Conservation (phyloP, 2,329 filamentous ascomycete species). For the Sporothrix curviconia region DNA sequence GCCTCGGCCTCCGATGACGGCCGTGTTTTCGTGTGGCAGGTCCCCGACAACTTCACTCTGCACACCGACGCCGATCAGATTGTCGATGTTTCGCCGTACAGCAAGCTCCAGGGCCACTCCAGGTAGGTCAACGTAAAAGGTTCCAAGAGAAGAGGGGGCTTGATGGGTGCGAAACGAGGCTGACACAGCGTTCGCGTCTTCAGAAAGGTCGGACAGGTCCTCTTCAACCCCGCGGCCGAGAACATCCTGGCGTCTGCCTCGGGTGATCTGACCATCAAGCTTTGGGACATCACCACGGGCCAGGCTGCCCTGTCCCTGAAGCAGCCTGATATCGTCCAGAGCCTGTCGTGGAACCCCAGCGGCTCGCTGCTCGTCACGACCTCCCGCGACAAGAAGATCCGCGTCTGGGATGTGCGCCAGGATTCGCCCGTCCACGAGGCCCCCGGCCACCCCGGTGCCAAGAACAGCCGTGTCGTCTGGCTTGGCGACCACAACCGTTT, state of each 20-base stretch:
- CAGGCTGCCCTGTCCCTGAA: constrained; percentile 69
- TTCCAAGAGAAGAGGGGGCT: no score
- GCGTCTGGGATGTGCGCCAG: constrained; percentile 95
- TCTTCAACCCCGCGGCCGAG: constrained; percentile 94
- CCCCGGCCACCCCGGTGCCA: constrained; percentile 81
- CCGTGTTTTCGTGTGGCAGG: constrained; percentile 95
- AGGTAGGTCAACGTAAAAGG: no score
- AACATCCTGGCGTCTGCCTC: constrained; percentile 93
- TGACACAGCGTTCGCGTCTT: constrained; percentile 10
- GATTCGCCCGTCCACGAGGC: constrained; percentile 80
- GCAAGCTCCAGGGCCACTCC: constrained; percentile 79
- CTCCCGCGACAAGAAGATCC: constrained; percentile 94
- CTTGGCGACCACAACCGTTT: constrained; percentile 94
- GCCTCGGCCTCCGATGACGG: constrained; percentile 94
- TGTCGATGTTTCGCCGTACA: constrained; percentile 70
- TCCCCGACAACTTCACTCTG: constrained; percentile 80
- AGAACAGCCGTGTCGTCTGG: constrained; percentile 96
- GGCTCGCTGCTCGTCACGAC: constrained; percentile 85
- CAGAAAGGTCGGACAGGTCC: constrained; percentile 94
- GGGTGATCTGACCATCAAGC: constrained; percentile 87
- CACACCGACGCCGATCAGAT: constrained; percentile 80
- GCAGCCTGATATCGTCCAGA: constrained; percentile 89
- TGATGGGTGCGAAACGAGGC: no score
- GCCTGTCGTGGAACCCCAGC: constrained; percentile 88
- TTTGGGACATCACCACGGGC: constrained; percentile 87